Evolutionary conservation across 345 rosid species (phyloP), one percentile per base, ranked within the genome.

Genomic region (Aurinia saxatilis): DNA sequence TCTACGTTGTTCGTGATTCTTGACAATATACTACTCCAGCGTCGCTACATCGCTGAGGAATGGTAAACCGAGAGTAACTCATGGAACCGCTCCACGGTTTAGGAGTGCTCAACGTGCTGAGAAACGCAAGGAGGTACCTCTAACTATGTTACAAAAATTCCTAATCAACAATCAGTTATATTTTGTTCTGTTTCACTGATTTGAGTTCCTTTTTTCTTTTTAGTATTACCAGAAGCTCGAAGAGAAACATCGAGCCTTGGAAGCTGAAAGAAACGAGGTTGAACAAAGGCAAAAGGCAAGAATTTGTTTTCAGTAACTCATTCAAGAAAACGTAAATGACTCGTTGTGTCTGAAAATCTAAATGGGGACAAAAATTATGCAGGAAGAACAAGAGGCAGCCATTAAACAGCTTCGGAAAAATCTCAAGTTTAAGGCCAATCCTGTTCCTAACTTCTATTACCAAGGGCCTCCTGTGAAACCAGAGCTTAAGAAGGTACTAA

Each of bases 341-440:
- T 16, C 4, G n/a, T n/a, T 14, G 34, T 13, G 10, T 35, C 2
- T 25, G 48, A 35, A 35, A 4, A 9, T 51, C 38, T 52, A 10
- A 33, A 59, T 37, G n/a, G n/a, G 5, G 13, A 57, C 17, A 14
- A 2, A 40, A 39, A 3, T 18, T 21, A 6, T 46, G 51, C 60
- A 90, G 99, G 99, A 90, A 80, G 99, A 93, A 79, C 91, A 84
- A 81, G 91, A 93, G 55, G 97, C 90, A 25, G 96, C 84, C 36
- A 80, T 90, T 52, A 90, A 80, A 75, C 88, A 85, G 75, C 93
- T 90, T 18, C 61, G 99, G 50, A 93, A 75, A 82, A 80, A 18
- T 77, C 75, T 93, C 78, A 79, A 77, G 38, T 60, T 82, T 47
- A 93, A 70, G 75, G 99, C 99, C 19, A 90, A 90, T 18, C 99